These are phyloP conservation scores for Pyrenula aspistea DNA, from an alignment of 495 filamentous ascomycete genomes.

Conservation along the genomic window DNA sequence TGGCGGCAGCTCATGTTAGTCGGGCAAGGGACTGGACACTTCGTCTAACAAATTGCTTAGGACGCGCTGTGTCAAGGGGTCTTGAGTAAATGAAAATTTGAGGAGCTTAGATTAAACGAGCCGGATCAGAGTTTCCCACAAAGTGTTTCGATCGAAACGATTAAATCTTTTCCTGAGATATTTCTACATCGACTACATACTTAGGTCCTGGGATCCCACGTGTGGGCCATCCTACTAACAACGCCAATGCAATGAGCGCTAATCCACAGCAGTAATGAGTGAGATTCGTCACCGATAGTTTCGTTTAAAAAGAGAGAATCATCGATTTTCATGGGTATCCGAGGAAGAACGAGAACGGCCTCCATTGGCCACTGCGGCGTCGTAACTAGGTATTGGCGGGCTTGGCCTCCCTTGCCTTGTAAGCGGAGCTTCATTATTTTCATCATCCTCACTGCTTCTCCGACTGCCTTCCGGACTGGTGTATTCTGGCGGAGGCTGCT, in stretches of 20 bases:
- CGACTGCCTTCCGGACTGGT: conserved; percentile 53
- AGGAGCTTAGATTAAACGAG: too few relatives aligned
- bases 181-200: too few relatives aligned
- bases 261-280: neutral
- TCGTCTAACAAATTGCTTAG: too few relatives aligned
- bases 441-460: conserved; percentile 33
- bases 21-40: too few relatives aligned
- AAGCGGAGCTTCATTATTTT: conserved; percentile 18
- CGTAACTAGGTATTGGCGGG: conserved; percentile 54
- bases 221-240: neutral
- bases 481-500: conserved; percentile 56
- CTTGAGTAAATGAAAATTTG: too few relatives aligned
- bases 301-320: neutral
- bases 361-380: conserved; percentile 41
- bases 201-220: too few relatives aligned
- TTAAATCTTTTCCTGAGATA: too few relatives aligned
- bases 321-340: neutral
- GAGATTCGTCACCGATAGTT: neutral
- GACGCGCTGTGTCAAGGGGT: too few relatives aligned
- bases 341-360: neutral
- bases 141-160: too few relatives aligned
- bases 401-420: conserved; percentile 19
- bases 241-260: neutral
- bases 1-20: too few relatives aligned
- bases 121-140: too few relatives aligned